Evolutionary conservation across 805 yeast genomes (phyloP).

Genomic region (Tetrapisispora nanseiensis): DNA sequence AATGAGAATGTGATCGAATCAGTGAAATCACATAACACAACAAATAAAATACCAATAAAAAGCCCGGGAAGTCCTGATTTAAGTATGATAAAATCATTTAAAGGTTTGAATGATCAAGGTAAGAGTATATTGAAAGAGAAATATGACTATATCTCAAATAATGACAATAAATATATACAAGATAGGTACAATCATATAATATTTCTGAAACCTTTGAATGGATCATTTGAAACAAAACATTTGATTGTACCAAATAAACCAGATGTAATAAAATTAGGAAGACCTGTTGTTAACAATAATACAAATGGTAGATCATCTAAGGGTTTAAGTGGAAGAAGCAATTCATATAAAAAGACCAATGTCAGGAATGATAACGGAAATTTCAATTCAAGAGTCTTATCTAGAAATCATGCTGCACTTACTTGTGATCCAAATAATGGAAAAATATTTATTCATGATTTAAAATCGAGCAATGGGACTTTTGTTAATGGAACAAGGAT

Average conservation of each 20-base stretch:
- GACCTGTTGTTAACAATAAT: constrained; percentile 45
- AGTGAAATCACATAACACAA: background rate
- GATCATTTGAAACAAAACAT: constrained; percentile 65
- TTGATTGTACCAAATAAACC: constrained; percentile 69
- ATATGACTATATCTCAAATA: too few relatives aligned
- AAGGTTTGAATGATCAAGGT: background rate
- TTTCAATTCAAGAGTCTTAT: constrained; percentile 85
- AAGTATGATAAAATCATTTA: background rate
- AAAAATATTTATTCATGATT: constrained; percentile 62
- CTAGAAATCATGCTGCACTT: constrained; percentile 84
- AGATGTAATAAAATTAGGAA: constrained; percentile 69
- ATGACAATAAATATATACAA: background rate
- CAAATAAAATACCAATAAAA: background rate
- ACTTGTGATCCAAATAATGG: constrained; percentile 55
- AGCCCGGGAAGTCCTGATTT: constrained; percentile 1
- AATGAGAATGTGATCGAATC: background rate
- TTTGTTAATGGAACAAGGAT: constrained; percentile 68
- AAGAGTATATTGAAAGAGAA: background rate
- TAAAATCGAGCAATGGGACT: constrained; percentile 86
- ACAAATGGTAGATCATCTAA: background rate
- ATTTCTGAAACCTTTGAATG: constrained; percentile 61
- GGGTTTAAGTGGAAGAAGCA: background rate
- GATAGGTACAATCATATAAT: constrained; percentile 41
- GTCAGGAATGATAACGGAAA: constrained; percentile 66
- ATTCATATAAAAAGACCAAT: constrained; percentile 15